Percentiles rank a stretch among this genome's conserved stretches.
These are phyloP conservation scores for Dillenia turbinata DNA, from an alignment of 164 flowering plant genomes.

Conservation along the genomic window DNA sequence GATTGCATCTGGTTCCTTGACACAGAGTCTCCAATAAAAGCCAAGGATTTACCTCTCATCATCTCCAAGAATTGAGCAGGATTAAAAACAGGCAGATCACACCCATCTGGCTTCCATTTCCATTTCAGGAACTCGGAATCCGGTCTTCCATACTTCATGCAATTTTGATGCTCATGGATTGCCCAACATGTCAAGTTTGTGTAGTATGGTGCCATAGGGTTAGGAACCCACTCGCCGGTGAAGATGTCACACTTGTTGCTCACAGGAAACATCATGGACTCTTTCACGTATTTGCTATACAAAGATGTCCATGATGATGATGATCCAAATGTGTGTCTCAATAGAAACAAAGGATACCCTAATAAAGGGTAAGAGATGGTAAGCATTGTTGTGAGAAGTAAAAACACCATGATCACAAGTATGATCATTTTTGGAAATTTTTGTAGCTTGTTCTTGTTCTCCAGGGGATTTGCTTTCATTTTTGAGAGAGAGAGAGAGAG, in stretches of 20 bases:
- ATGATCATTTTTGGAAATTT: too few species aligned
- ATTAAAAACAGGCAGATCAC: conserved; percentile 18
- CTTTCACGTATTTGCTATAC: too few species aligned
- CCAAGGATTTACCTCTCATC: conserved; percentile 20
- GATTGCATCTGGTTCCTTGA: conserved; percentile 31
- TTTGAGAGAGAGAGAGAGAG: too few species aligned
- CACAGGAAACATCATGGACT: too few species aligned
- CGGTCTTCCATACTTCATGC: conserved; percentile 22
- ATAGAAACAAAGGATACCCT: too few species aligned
- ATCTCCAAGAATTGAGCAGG: conserved; percentile 16
- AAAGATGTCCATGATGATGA: too few species aligned
- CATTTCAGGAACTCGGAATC: conserved; percentile 21
- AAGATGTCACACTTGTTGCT: conserved; percentile 18
- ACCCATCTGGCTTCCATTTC: conserved; percentile 25
- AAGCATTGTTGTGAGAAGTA: too few species aligned
- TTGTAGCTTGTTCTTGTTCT: too few species aligned
- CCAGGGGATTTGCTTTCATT: too few species aligned
- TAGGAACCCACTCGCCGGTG: conserved; percentile 25
- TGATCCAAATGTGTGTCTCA: too few species aligned
- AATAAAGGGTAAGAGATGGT: too few species aligned
- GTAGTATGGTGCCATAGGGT: conserved; percentile 22
- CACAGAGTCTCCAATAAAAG: conserved; percentile 27
- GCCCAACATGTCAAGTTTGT: conserved; percentile 20
- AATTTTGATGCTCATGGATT: conserved; percentile 30
- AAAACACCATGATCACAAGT: too few species aligned